Conservation (phyloP, 345 rosid genomes). For the Anacardium occidentale region DNA sequence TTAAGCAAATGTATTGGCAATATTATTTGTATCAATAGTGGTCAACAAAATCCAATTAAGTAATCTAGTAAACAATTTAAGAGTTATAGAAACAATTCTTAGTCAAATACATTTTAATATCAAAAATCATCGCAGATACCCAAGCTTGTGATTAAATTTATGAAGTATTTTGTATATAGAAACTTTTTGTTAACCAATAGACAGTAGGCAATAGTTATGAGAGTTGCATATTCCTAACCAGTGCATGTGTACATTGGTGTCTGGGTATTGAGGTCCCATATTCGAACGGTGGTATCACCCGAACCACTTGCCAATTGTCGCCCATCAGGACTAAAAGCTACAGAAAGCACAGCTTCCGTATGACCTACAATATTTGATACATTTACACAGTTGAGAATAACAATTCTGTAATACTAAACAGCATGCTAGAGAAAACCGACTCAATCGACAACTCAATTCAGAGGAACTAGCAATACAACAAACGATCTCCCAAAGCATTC, state of each 20-base stretch:
- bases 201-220: neutral
- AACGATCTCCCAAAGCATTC: neutral
- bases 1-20: neutral
- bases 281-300: conserved; percentile 90
- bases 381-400: conserved; percentile 10
- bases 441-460: neutral
- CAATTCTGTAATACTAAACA: neutral
- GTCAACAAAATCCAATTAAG: neutral
- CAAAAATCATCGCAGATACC: neutral
- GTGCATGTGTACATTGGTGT: conserved; percentile 89
- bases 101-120: neutral
- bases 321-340: conserved; percentile 94
- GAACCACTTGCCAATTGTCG: conserved; percentile 93
- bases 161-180: neutral
- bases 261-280: conserved; percentile 94
- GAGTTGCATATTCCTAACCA: conserved; percentile 41
- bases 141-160: neutral
- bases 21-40: conserved; percentile 8
- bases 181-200: neutral
- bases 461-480: conserved; percentile 5
- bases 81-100: neutral
- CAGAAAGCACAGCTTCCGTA: conserved; percentile 84
- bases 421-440: neutral
- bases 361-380: conserved; percentile 50
- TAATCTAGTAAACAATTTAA: neutral